Base-by-base conservation (phyloP, 2,329 filamentous ascomycete genomes). In the Allantophomopsis lycopodina region DNA sequence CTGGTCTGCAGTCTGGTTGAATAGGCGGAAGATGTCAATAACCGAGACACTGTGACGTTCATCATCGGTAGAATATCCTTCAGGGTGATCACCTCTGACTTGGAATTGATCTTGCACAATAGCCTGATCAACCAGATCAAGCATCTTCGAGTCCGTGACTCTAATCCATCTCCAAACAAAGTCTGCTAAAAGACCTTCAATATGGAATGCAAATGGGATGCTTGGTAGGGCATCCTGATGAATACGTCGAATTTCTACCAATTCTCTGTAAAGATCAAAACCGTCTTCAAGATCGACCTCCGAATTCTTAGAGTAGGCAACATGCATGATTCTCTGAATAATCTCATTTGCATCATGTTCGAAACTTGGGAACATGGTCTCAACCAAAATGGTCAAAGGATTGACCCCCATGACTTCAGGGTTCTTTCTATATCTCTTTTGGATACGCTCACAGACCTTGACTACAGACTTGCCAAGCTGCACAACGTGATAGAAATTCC, bases 101-200 rank as follows among this genome's bases (percentile, higher is more conserved):
- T 78, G 72, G 60, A 96, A 98, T 42, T 76, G 64, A 56, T 98
- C 91, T 50, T 93, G 84, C 56, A 86, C 89, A 59, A 95, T 81
- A 7, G 91, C 88, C 51, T 89, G 76, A 36, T 93, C 86, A 32
- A 96, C 83, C 66, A 91, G 91, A 17, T 78, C 77, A 44, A 82
- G 69, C 53, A 95, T 79, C 53, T 80, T 86, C 28, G 66, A 65
- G 51, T 96, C 87, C 7, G 86, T 87, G 46, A 78, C 74, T 40
- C 73, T 71, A 46, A 98, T 85, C 88, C 88, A 98, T 42, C 86
- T 78, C 88, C 88, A 96, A 5, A 96, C 91, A 57, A 96, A 98
- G 30, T 84, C 81, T 45, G 88, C 83, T 14, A 98, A 68, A 13
- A 94, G 65, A 33, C 79, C 75, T 59, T 98, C 91, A 34, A 98